phyloP scores from a whole-genome alignment of 306 rosid species.

The Corylus avellana region DNA sequence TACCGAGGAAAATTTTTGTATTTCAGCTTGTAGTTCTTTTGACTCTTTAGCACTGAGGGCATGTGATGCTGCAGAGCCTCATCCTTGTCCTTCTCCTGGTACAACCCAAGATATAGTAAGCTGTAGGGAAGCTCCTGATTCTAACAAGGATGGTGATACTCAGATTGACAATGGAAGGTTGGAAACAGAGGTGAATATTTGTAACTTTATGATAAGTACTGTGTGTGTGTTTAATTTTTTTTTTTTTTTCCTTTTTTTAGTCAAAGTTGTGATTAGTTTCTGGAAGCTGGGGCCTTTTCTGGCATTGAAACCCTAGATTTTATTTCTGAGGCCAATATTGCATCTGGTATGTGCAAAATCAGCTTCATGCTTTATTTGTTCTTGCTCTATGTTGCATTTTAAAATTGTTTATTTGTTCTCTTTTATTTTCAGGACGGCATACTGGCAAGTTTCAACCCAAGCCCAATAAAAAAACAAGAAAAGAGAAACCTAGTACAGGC shows the following conservation, averaged over 20 bases:
- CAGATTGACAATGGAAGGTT: constrained; percentile 26
- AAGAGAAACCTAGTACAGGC: constrained; percentile 20
- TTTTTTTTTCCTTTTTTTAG: neutral
- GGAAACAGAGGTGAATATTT: constrained; percentile 37
- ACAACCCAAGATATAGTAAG: constrained; percentile 21
- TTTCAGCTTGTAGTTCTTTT: constrained; percentile 24
- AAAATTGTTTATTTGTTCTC: neutral
- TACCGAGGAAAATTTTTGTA: constrained; percentile 33
- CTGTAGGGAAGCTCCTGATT: constrained; percentile 12
- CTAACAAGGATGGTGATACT: constrained; percentile 18
- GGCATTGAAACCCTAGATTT: constrained; percentile 20
- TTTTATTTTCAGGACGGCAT: constrained; percentile 28
- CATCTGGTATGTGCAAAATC: constrained; percentile 29
- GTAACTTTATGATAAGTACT: neutral
- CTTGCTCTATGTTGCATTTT: constrained; percentile 3
- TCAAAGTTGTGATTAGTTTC: constrained; percentile 31
- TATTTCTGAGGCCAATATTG: constrained; percentile 18
- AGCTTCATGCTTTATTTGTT: constrained; percentile 6
- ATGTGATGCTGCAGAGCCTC: constrained; percentile 42
- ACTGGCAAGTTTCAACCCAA: constrained; percentile 42
- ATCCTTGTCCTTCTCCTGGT: constrained; percentile 26
- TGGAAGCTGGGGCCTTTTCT: constrained; percentile 44
- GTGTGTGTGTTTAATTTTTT: neutral
- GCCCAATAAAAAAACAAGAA: constrained; percentile 31
- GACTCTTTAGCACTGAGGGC: constrained; percentile 17